A percentile compares a stretch with the other conserved stretches of the same genome.
phyloP scores from a whole-genome alignment of 257 asterid species.

The Lithospermum erythrorhizon region DNA sequence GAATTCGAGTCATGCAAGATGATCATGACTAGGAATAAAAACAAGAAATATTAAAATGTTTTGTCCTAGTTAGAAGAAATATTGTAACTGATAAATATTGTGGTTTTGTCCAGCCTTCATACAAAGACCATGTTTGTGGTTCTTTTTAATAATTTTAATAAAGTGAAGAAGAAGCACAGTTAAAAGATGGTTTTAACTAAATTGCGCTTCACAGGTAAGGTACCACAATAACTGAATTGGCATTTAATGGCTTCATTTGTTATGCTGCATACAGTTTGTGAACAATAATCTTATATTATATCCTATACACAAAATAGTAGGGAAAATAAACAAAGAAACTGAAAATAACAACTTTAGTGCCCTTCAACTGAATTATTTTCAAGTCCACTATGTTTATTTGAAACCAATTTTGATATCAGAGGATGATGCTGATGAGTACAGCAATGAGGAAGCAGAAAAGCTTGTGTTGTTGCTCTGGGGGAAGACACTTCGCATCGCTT shows the following conservation, averaged over 20 bases:
- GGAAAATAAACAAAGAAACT: slow-evolving; percentile 3
- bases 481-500: slow-evolving; percentile 13
- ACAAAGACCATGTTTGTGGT: too few species aligned
- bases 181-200: too few species aligned
- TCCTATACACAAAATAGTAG: slow-evolving; percentile 5
- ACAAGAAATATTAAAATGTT: too few species aligned
- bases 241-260: neutral
- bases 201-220: too few species aligned
- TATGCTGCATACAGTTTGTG: slow-evolving; percentile 8
- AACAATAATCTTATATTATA: neutral
- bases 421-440: slow-evolving; percentile 25
- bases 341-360: slow-evolving; percentile 2
- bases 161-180: too few species aligned
- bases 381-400: slow-evolving; percentile 8
- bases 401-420: slow-evolving; percentile 20
- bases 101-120: too few species aligned
- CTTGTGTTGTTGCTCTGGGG: slow-evolving; percentile 28
- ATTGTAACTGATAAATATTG: too few species aligned
- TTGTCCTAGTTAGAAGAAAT: too few species aligned
- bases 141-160: too few species aligned
- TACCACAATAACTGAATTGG: neutral
- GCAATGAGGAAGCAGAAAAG: slow-evolving; percentile 32
- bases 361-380: neutral
- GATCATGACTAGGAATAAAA: too few species aligned
- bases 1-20: too few species aligned